A percentile compares a stretch with the other conserved stretches of the same genome.
Evolutionary conservation across 1,284 basidiomycete genomes (phyloP).

Genomic region (Melanopsichium pennsylvanicum): DNA sequence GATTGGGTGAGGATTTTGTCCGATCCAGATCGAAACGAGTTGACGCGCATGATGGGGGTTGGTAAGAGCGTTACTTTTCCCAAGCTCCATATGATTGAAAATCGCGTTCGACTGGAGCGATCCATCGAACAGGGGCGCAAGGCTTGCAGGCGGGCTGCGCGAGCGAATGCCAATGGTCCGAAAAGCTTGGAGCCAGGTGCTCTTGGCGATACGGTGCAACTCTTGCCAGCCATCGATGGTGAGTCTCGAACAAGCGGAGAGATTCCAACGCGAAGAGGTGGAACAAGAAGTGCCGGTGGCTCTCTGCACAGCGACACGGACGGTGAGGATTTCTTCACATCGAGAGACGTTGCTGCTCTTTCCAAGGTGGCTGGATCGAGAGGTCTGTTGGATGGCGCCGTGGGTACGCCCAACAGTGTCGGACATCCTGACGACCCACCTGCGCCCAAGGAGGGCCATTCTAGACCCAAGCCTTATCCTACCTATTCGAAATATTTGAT

Average conservation of each 20-base stretch:
- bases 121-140: constrained; percentile 57
- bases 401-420: constrained; percentile 31
- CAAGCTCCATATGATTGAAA: constrained; percentile 64
- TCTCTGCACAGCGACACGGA: constrained; percentile 40
- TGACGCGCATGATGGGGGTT: constrained; percentile 54
- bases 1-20: constrained; percentile 62
- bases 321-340: constrained; percentile 41
- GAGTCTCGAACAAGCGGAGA: constrained; percentile 28
- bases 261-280: constrained; percentile 7
- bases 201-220: constrained; percentile 1
- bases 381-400: constrained; percentile 14
- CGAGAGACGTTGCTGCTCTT: constrained; percentile 22
- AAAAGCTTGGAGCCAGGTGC: no score
- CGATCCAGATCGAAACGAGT: constrained; percentile 59
- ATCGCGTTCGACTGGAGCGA: constrained; percentile 58
- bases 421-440: constrained; percentile 14
- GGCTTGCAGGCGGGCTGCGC: constrained; percentile 31
- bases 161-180: constrained; percentile 7
- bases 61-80: constrained; percentile 61
- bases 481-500: constrained; percentile 27
- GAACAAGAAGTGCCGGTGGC: constrained; percentile 11
- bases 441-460: constrained; percentile 4
- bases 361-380: constrained; percentile 21
- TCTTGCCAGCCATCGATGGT: constrained; percentile 17
- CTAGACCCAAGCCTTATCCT: constrained; percentile 39